A percentile compares a stretch with the other conserved stretches of the same genome.
Evolutionary conservation across 768 basidiomycete genomes (phyloP).

Genomic region (Scleroderma bovista): DNA sequence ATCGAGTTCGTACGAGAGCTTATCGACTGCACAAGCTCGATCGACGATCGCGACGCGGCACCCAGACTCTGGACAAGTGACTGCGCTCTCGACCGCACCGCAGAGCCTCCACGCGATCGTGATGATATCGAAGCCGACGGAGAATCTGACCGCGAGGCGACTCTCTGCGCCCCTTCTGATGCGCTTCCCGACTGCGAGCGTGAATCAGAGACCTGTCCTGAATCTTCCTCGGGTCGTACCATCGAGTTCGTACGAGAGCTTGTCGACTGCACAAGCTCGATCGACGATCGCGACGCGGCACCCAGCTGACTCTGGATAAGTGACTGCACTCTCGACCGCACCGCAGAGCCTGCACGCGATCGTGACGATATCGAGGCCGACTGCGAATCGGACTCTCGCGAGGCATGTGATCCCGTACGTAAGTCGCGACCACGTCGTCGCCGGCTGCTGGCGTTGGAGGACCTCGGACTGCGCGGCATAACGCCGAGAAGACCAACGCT

Average conservation of each 20-base stretch:
- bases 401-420: constrained; percentile 30
- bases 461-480: constrained; percentile 49
- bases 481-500: constrained; percentile 49
- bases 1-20: constrained; percentile 59
- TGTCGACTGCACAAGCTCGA: constrained; percentile 48
- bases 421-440: constrained; percentile 29
- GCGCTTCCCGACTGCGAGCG: constrained; percentile 42
- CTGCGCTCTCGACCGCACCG: constrained; percentile 58
- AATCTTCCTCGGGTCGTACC: no score
- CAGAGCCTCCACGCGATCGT: constrained; percentile 40
- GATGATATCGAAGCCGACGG: constrained; percentile 21
- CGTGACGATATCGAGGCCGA: constrained; percentile 26
- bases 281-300: constrained; percentile 54
- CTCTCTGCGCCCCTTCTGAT: constrained; percentile 41
- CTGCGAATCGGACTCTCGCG: constrained; percentile 21
- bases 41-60: constrained; percentile 54
- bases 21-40: constrained; percentile 48
- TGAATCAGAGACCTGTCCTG: constrained; percentile 42
- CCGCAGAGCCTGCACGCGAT: constrained; percentile 42
- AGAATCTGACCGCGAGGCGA: constrained; percentile 25
- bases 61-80: constrained; percentile 61
- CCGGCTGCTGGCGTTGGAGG: constrained; percentile 30
- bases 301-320: constrained; percentile 61
- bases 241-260: constrained; percentile 59
- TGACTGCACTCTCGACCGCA: constrained; percentile 62